Conservation (phyloP, 208 protist genomes). For the Naegleria gruberi region DNA sequence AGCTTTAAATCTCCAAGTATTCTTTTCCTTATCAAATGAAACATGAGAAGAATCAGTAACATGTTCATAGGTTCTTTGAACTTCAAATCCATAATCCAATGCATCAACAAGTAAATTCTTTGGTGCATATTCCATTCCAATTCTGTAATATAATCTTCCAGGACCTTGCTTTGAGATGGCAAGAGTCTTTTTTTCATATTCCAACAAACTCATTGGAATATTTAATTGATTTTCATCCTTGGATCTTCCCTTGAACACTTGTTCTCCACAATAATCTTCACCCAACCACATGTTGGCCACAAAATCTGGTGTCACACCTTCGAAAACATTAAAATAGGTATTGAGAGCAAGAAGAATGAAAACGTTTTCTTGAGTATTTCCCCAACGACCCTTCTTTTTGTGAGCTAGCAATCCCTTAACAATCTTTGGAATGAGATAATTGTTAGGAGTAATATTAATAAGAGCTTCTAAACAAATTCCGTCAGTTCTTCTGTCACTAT, state of each 20-base stretch:
- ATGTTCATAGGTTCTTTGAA: conserved; percentile 1
- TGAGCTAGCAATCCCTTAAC: background rate
- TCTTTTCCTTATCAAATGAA: background rate
- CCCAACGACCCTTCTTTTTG: background rate
- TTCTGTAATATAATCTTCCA: conserved; percentile 3
- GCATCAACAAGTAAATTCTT: background rate
- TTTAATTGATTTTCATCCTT: background rate
- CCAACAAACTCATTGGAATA: background rate
- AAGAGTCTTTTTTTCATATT: background rate
- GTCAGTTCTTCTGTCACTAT: background rate
- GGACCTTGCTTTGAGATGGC: background rate
- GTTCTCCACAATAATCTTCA: background rate
- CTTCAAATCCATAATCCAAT: background rate
- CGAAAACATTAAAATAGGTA: background rate
- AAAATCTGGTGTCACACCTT: background rate
- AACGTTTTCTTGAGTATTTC: background rate
- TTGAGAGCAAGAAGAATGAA: background rate
- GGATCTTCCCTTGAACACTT: background rate
- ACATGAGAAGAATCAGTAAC: background rate
- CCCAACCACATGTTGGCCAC: background rate
- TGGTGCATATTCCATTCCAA: conserved; percentile 5
- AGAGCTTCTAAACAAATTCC: background rate
- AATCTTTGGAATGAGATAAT: background rate
- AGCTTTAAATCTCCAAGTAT: background rate
- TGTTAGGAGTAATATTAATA: background rate